Percentiles rank a stretch among this genome's conserved stretches.
Evolutionary conservation across 108 stramenopile genomes (phyloP).

Genomic region (Discostella pseudostelligera): DNA sequence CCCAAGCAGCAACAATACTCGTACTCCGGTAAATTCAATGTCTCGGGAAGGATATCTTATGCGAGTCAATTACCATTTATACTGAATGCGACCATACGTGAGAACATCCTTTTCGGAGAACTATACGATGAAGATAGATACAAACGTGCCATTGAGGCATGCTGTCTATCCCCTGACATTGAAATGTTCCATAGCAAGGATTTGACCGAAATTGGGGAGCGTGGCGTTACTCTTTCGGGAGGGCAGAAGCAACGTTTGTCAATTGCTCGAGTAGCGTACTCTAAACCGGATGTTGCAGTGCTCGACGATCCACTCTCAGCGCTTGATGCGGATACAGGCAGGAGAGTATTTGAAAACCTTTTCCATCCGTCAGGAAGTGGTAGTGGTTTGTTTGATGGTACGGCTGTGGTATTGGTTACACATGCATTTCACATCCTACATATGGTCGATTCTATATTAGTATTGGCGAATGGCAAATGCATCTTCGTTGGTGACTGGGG

Average conservation of each 20-base stretch:
- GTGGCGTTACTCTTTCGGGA: conserved; percentile 90
- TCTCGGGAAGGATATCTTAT: conserved; percentile 72
- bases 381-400: conserved; percentile 44
- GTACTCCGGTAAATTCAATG: conserved; percentile 7
- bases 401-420: conserved; percentile 83
- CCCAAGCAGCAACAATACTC: not conserved
- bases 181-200: conserved; percentile 59
- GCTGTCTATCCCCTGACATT: conserved; percentile 72
- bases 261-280: conserved; percentile 77
- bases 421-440: conserved; percentile 83
- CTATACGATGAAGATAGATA: conserved; percentile 73
- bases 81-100: conserved; percentile 86
- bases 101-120: conserved; percentile 95
- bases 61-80: conserved; percentile 93
- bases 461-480: conserved; percentile 65
- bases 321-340: conserved; percentile 86
- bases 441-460: conserved; percentile 67
- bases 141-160: conserved; percentile 78
- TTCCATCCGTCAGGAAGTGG: conserved; percentile 19
- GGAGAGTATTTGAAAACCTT: conserved; percentile 71
- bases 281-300: conserved; percentile 60
- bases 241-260: conserved; percentile 82
- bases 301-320: conserved; percentile 94
- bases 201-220: conserved; percentile 90
- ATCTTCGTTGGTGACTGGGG: conserved; percentile 74